Percentiles rank a stretch among this genome's conserved stretches.
Evolutionary conservation across 2,329 filamentous ascomycete species (phyloP).

Genomic region (Mycogone perniciosa): DNA sequence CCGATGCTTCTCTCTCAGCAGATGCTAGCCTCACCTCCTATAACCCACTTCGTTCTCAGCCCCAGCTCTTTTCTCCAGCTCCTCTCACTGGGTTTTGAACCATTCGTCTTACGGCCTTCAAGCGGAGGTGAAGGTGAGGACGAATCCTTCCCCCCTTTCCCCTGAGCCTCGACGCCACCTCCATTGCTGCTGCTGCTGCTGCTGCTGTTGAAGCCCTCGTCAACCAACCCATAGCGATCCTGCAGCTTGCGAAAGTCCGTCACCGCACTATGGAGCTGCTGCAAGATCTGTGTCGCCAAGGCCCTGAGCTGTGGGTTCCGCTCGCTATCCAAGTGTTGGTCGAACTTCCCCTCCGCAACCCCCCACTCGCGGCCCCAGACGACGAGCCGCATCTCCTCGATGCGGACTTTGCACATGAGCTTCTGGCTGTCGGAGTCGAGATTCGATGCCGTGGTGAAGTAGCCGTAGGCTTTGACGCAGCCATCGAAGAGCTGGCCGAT

Average conservation of each 20-base stretch:
- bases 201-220: conserved; percentile 19
- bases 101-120: conserved; percentile 16
- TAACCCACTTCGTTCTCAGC: conserved; percentile 38
- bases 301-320: conserved; percentile 31
- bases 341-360: conserved; percentile 38
- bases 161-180: conserved; percentile 13
- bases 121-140: conserved; percentile 18
- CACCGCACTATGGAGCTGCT: conserved; percentile 37
- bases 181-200: neutral
- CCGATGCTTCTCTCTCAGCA: no score
- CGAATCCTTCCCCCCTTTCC: conserved; percentile 12
- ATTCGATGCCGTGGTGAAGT: conserved; percentile 37
- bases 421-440: conserved; percentile 38
- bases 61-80: conserved; percentile 30
- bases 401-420: conserved; percentile 41
- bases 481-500: conserved; percentile 42
- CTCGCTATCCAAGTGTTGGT: conserved; percentile 34
- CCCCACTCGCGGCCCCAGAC: conserved; percentile 45
- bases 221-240: conserved; percentile 36
- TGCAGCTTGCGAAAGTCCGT: conserved; percentile 38
- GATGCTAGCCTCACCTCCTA: conserved; percentile 26
- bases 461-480: conserved; percentile 39
- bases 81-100: conserved; percentile 20
- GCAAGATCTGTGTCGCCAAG: conserved; percentile 36
- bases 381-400: conserved; percentile 43